Conservation (phyloP, 2,329 filamentous ascomycete genomes). For the Aspergillus sp. region DNA sequence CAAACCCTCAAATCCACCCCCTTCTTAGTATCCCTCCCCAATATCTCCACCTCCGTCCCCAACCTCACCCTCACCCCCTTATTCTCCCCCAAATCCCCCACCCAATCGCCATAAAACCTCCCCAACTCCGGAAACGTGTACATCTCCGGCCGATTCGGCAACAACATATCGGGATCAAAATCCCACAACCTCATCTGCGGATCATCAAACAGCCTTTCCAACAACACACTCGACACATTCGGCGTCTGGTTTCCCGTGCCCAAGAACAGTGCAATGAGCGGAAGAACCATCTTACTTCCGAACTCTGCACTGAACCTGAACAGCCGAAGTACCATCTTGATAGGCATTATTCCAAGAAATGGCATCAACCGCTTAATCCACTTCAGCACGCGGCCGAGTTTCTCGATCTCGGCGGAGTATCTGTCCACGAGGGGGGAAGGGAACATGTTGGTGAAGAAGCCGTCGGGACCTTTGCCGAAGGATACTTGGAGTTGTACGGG, state of each 20-base stretch:
- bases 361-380: conserved; percentile 58
- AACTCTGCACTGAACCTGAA: conserved; percentile 72
- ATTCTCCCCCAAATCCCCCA: conserved; percentile 50
- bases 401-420: conserved; percentile 58
- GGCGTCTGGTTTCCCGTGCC: conserved; percentile 75
- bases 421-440: conserved; percentile 57
- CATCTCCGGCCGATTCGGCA: conserved; percentile 58
- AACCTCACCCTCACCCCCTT: conserved; percentile 60
- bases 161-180: conserved; percentile 57
- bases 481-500: conserved; percentile 61
- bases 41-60: conserved; percentile 36
- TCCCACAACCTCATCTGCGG: conserved; percentile 63
- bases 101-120: conserved; percentile 60
- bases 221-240: conserved; percentile 68
- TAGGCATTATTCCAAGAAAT: conserved; percentile 58
- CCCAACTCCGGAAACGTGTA: conserved; percentile 63
- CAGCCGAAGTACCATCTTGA: conserved; percentile 65
- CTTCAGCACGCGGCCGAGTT: conserved; percentile 57
- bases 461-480: conserved; percentile 59
- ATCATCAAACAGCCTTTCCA: conserved; percentile 62
- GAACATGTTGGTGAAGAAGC: conserved; percentile 65
- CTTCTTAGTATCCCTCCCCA: conserved; percentile 49
- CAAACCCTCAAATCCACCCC: conserved; percentile 51
- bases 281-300: conserved; percentile 68
- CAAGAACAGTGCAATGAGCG: conserved; percentile 71